Base-by-base conservation (phyloP, 2,329 filamentous ascomycete genomes). In the Colletotrichum kahawae region DNA sequence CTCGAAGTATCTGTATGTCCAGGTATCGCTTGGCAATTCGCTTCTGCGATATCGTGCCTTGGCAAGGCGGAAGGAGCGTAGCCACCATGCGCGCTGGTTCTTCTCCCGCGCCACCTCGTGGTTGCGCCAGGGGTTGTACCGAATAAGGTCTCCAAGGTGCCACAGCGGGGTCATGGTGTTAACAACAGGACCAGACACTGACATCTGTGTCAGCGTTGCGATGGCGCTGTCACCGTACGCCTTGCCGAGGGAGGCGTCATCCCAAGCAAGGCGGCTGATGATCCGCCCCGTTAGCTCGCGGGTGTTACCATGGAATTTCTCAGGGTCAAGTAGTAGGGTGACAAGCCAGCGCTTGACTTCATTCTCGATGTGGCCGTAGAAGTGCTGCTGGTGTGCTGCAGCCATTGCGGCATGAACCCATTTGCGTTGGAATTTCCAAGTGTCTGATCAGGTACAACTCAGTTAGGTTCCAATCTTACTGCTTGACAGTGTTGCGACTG, bases 331-430 rank as follows among this genome's bases (percentile, higher is more conserved):
- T 13, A 89, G 79, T 6, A 89, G 81, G 69, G 87, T 82, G n/a
- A 85, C 85, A 14, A 89, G 83, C 74, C 84, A 87, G 16, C 87
- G 84, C 72, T 83, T 84, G 72, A 86, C 84, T 78, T 89, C 88
- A 16, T 78, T 79, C 77, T 89, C 88, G 65, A 88, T 84, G 77
- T 88, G 86, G 5, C 88, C 88, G 77, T 87, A 88, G 78, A 89
- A 89, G 76, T 84, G 83, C 8, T 81, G 74, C 59, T 83, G 82
- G 62, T 85, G 81, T 34, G 83, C 83, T 14, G 83, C 81, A n/a
- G 81, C 82, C 85, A 87, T 86, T 77, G 88, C 87, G 10, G 88
- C 85, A 75, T 89, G 88, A 14, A 87, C 84, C 88, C 87, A 89
- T 80, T 88, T 89, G 27, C 88, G 84, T 77, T 89, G 88, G 7